Base-by-base conservation (phyloP, 768 basidiomycete species). In the Pisolithus microcarpus region DNA sequence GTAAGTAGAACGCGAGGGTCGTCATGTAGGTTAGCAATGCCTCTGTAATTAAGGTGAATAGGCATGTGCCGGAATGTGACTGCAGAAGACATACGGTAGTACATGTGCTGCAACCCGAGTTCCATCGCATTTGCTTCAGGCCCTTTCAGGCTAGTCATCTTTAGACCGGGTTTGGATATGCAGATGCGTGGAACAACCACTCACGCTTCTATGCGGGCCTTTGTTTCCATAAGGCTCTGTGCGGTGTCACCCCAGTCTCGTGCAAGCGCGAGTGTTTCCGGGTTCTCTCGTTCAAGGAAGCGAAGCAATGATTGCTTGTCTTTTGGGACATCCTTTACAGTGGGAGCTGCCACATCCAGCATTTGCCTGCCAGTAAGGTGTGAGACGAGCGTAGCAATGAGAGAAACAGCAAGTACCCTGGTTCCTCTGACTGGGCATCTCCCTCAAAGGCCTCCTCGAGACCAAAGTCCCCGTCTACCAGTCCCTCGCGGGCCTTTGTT, bases 1-100 rank as follows among this genome's bases (percentile, higher is more conserved):
- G 82, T 38, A 98, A 72, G 70, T 95, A 97, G 71, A 93, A 97
- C 1, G 93, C 88, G 42, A 98, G 82, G 2, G 83, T 85, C 1
- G 92, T 89, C 18, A 89, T 77, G 62, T 98, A 98, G 8, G 93
- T 91, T 36, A 96, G 71, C 2, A 95, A 74, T 1, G 92, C 79
- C 75, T 98, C 94, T 97, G 65, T 26, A 55, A 48, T 13, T 16
- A 21, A 52, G 18, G 36, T 34, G 36, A 37, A 39, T 28, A 38
- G 50, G 24, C 52, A 49, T 26, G 46, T 18, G 31, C 7, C 19
- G 48, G 36, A 19, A 18, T 6, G 9, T 7, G 38, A 38, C 49
- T 18, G 30, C 3, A n/a, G 48, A 38, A 31, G 5, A 76, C 91
- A 68, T 63, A 92, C 94, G 94, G 63, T 95, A 90, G 69, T 95